A percentile compares a stretch with the other conserved stretches of the same genome.
Evolutionary conservation across 768 basidiomycete species (phyloP).

Genomic region (Tylopilus sp.): DNA sequence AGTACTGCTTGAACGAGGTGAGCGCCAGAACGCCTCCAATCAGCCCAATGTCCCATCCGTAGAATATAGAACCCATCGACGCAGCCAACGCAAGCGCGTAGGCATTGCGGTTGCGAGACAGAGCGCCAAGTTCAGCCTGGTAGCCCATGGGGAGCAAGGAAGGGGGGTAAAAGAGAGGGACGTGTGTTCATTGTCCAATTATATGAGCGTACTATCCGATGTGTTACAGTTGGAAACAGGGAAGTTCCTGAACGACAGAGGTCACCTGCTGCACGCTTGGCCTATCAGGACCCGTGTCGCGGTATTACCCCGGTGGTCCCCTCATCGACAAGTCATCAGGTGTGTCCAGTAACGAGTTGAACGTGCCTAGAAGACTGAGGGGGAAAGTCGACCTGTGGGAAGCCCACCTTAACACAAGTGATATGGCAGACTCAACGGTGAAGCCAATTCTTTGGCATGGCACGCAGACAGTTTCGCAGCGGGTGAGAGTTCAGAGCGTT

Average conservation of each 20-base stretch:
- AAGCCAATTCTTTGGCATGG: not conserved
- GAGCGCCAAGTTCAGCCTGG: slow-evolving; percentile 19
- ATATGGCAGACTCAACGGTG: not conserved
- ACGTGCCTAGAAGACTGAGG: not conserved
- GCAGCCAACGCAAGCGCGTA: slow-evolving; percentile 44
- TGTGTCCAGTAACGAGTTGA: too few species aligned
- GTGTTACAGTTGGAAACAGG: not conserved
- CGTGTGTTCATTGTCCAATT: not conserved
- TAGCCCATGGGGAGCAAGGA: slow-evolving; percentile 22
- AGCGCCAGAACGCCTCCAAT: slow-evolving; percentile 50
- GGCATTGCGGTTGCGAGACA: slow-evolving; percentile 40
- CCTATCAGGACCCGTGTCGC: not conserved
- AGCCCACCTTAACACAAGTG: not conserved
- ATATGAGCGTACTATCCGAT: not conserved
- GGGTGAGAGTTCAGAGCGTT: not conserved
- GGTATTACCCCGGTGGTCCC: not conserved
- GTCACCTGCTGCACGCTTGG: not conserved
- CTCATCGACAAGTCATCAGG: not conserved
- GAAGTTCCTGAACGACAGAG: not conserved
- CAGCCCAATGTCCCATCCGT: slow-evolving; percentile 47
- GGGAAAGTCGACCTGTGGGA: not conserved
- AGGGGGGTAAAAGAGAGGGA: not conserved
- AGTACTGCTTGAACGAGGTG: slow-evolving; percentile 44
- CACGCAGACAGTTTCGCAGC: not conserved
- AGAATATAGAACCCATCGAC: slow-evolving; percentile 47